Evolutionary conservation across 2,329 filamentous ascomycete species (phyloP), one percentile per base, ranked within the genome.

Genomic region (Aspergillus pseudotamarii): DNA sequence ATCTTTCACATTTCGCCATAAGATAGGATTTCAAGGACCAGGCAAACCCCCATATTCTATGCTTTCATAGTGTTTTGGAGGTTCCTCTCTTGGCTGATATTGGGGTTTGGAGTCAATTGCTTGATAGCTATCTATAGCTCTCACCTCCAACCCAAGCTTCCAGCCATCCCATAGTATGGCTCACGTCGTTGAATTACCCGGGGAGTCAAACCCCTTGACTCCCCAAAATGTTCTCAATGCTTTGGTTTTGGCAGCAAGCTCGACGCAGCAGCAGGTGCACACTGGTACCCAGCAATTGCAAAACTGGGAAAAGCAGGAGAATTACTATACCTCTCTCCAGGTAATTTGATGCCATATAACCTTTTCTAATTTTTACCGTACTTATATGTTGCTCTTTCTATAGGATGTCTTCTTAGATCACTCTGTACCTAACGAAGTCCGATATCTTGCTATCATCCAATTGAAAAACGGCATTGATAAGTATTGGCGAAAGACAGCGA

Each of bases 391-490:
- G 11, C 21, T 28, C 43, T 57, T 51, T 19, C 43, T 64, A 14
- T 73, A 96, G 90, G 86, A 89, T 69, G 86, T 93, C 41, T 97
- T 94, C 75, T 85, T 97, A 66, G 91, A 97, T 80, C 88, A 88
- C 65, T 88, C 88, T 2, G 82, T 96, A 1, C 91, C 92, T 1
- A 80, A 87, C 62, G 89, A 96, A 72, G 86, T 94, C 59, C 91
- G 95, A 65, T 93, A 96, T 73, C 88, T 97, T 12, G 91, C 94
- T 60, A 88, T 98, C 62, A 97, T 98, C 69, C 92, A 97, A 75
- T 85, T 99, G 59, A 98, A 98, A 77, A 97, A 98, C 77, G 95
- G 94, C 60, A 94, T 98, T 78, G 94, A 98, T 76, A 93, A 91
- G 75, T 93, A 93, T 78, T 99, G 95, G 95, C 87, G 95, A 74